phyloP scores from a whole-genome alignment of 2,329 filamentous ascomycete genomes.

The Penicillium sp. region DNA sequence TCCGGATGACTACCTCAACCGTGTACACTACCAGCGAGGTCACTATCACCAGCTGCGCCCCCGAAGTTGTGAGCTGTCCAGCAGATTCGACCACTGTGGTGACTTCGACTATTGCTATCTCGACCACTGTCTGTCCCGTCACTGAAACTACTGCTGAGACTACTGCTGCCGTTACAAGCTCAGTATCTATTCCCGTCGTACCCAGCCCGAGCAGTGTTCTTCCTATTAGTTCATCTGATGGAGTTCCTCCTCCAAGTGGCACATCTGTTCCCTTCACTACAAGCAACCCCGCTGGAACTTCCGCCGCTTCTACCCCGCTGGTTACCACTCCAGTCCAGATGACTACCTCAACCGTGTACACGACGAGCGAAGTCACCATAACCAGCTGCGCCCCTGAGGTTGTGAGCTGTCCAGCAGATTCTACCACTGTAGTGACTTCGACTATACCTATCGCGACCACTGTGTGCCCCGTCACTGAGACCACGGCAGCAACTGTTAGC shows the following conservation, averaged over 20 bases:
- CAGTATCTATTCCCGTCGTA: neutral
- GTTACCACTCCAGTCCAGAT: slow-evolving; percentile 8
- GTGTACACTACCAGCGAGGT: slow-evolving; percentile 30
- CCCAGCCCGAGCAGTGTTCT: neutral
- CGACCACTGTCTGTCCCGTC: slow-evolving; percentile 52
- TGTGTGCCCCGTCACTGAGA: neutral
- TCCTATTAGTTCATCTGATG: neutral
- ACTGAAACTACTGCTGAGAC: slow-evolving; percentile 24
- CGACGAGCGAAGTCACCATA: slow-evolving; percentile 31
- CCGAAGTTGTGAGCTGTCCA: slow-evolving; percentile 44
- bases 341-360: slow-evolving; percentile 33
- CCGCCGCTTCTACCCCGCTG: neutral
- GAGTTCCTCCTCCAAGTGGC: neutral
- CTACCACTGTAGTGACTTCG: slow-evolving; percentile 45
- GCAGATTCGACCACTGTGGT: slow-evolving; percentile 42
- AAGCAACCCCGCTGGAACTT: neutral
- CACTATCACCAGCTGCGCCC: slow-evolving; percentile 35
- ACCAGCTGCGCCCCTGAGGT: slow-evolving; percentile 34
- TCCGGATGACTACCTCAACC: slow-evolving; percentile 28
- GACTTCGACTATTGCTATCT: slow-evolving; percentile 49
- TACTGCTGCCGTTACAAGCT: neutral
- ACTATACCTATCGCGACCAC: slow-evolving; percentile 25
- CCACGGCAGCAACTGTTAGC: neutral
- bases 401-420: slow-evolving; percentile 45
- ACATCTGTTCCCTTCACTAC: neutral